These are phyloP conservation scores for Seminavis robusta DNA, from an alignment of 108 stramenopile species.

Conservation along the genomic window DNA sequence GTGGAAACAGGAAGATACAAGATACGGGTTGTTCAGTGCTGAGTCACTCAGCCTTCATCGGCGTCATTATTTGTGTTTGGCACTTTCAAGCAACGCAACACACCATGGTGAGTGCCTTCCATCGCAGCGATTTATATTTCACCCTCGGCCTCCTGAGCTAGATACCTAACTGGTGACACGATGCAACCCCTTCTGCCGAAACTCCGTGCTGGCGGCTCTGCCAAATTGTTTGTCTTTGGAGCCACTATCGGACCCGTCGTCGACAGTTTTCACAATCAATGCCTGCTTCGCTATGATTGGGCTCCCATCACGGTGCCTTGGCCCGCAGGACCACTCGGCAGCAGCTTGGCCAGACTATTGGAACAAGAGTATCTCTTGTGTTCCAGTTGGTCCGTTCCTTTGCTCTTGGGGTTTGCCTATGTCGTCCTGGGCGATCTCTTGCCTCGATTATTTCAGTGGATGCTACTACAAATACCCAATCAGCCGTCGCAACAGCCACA, in stretches of 20 bases:
- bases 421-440: constrained; percentile 73
- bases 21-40: too few species aligned
- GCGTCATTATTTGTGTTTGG: too few species aligned
- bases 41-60: too few species aligned
- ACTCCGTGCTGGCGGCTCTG: too few species aligned
- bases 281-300: constrained; percentile 62
- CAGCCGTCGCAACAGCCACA: not conserved
- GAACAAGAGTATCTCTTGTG: constrained; percentile 26
- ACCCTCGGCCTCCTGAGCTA: too few species aligned
- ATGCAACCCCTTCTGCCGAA: too few species aligned
- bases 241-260: constrained; percentile 68
- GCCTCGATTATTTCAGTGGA: constrained; percentile 39
- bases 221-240: constrained; percentile 53
- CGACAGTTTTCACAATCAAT: constrained; percentile 83
- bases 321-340: constrained; percentile 6
- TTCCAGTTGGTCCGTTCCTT: constrained; percentile 74
- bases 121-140: too few species aligned
- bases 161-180: too few species aligned
- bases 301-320: constrained; percentile 44
- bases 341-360: not conserved
- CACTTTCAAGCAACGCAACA: too few species aligned
- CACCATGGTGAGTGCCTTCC: too few species aligned
- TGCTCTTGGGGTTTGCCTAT: constrained; percentile 77
- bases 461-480: not conserved
- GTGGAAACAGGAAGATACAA: too few species aligned